phyloP scores from a whole-genome alignment of 1,284 basidiomycete species.

The Ceratobasidium papillatum region DNA sequence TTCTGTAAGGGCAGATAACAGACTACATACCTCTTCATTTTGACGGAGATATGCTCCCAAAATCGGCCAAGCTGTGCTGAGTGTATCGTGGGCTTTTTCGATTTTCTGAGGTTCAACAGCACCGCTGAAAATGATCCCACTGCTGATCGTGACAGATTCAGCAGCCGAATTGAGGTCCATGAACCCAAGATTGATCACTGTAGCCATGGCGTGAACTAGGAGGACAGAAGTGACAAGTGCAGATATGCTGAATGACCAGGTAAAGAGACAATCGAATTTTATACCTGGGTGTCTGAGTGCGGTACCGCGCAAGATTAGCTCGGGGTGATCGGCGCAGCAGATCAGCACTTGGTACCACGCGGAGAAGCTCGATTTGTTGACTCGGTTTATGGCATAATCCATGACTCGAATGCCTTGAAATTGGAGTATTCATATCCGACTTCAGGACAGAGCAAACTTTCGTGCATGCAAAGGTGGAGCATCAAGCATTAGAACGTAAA shows the following conservation, averaged over 20 bases:
- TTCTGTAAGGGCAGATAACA: not conserved
- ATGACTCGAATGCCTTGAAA: not conserved
- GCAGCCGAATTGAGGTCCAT: slow-evolving; percentile 38
- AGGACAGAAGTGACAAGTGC: no score
- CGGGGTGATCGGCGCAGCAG: not conserved
- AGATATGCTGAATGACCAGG: not conserved
- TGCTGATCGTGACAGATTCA: slow-evolving; percentile 25
- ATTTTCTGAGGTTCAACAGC: slow-evolving; percentile 15
- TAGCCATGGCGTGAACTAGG: not conserved
- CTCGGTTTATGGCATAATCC: not conserved
- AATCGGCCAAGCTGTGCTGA: slow-evolving; percentile 24
- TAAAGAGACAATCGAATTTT: not conserved
- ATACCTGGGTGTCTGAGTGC: not conserved
- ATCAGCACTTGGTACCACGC: not conserved
- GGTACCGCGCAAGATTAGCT: not conserved
- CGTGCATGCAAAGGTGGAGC: no score
- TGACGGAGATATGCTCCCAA: slow-evolving; percentile 6
- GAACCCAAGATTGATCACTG: not conserved
- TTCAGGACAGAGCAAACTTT: no score
- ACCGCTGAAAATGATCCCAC: slow-evolving; percentile 18
- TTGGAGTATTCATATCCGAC: no score
- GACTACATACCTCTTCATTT: not conserved
- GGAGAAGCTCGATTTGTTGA: not conserved
- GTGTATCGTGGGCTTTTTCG: slow-evolving; percentile 1
- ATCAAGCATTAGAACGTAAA: not conserved